Evolutionary conservation across 2,329 filamentous ascomycete species (phyloP).

Genomic region (Coniochaeta prunicola): DNA sequence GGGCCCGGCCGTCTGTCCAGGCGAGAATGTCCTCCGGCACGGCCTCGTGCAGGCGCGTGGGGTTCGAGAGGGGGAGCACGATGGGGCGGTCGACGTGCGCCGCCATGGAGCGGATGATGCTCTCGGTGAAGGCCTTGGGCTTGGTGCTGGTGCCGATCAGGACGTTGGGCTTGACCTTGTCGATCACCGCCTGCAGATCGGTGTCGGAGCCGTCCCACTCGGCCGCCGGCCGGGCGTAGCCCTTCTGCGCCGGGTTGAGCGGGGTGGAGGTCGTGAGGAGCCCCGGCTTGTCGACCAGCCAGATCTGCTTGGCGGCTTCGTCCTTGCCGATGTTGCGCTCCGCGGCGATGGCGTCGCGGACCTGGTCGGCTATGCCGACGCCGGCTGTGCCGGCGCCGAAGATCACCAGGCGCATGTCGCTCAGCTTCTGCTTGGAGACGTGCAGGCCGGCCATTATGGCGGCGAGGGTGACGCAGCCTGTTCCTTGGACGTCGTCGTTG

Average conservation of each 20-base stretch:
- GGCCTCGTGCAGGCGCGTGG: constrained; percentile 77
- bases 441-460: constrained; percentile 72
- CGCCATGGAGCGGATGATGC: constrained; percentile 69
- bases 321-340: constrained; percentile 59
- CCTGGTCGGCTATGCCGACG: constrained; percentile 78
- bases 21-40: constrained; percentile 65
- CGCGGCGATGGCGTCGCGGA: constrained; percentile 69
- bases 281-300: constrained; percentile 76
- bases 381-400: constrained; percentile 80
- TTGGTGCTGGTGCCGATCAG: constrained; percentile 79
- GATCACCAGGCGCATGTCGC: constrained; percentile 63
- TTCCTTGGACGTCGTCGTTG: constrained; percentile 88
- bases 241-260: constrained; percentile 58
- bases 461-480: constrained; percentile 78
- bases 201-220: constrained; percentile 53
- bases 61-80: constrained; percentile 77
- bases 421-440: constrained; percentile 57
- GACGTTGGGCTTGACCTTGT: constrained; percentile 68
- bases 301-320: constrained; percentile 76
- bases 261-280: constrained; percentile 50
- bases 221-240: constrained; percentile 55
- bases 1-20: constrained; percentile 71
- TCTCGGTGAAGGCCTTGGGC: constrained; percentile 67
- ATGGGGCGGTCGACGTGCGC: constrained; percentile 65
- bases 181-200: constrained; percentile 59